These are phyloP conservation scores for Podila minutissima DNA, from an alignment of 192 early-diverging fungal genomes.

Conservation along the genomic window DNA sequence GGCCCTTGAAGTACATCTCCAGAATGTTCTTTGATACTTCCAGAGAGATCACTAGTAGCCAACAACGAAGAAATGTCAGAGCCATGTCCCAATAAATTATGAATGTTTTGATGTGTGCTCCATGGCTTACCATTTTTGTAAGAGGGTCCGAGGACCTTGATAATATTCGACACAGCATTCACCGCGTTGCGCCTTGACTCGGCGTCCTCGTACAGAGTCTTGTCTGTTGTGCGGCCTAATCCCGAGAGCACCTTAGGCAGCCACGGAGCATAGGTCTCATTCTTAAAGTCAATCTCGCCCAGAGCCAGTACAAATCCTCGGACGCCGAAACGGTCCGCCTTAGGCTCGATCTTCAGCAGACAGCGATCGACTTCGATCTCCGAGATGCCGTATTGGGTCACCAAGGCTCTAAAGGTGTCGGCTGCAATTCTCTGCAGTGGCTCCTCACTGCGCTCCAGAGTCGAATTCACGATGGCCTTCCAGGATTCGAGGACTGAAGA, in stretches of 20 bases:
- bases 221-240: conserved; percentile 23
- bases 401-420: conserved; percentile 55
- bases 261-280: conserved; percentile 8
- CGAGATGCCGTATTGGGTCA: conserved; percentile 52
- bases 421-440: conserved; percentile 65
- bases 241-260: conserved; percentile 18
- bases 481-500: conserved; percentile 48
- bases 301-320: conserved; percentile 74
- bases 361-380: conserved; percentile 47
- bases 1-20: conserved; percentile 65
- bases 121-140: conserved; percentile 49
- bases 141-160: conserved; percentile 44
- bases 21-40: conserved; percentile 57
- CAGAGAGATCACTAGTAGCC: conserved; percentile 38
- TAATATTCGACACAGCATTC: conserved; percentile 60
- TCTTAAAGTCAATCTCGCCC: conserved; percentile 61
- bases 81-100: too few species aligned
- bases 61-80: not conserved
- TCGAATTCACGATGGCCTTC: conserved; percentile 60
- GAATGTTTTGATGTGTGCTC: too few species aligned
- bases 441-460: conserved; percentile 75
- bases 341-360: conserved; percentile 35
- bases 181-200: conserved; percentile 77
- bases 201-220: conserved; percentile 53
- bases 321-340: conserved; percentile 56